These are phyloP conservation scores for Leishmania mexicana DNA, from an alignment of 208 protist genomes.

Conservation along the genomic window DNA sequence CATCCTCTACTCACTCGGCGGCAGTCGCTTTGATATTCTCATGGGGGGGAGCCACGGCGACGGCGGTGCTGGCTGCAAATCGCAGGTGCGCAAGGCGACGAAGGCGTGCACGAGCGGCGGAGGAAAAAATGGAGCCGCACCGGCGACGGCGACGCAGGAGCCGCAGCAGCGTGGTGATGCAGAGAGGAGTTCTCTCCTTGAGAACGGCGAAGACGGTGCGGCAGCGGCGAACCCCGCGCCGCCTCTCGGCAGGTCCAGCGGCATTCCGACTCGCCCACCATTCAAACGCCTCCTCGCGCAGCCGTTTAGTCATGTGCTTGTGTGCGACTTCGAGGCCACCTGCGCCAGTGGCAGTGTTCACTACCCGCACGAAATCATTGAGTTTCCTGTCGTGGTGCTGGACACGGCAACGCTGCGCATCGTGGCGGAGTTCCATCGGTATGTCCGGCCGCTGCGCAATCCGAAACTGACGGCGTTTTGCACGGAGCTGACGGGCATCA, in stretches of 20 bases:
- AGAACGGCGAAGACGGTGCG: conserved; percentile 2
- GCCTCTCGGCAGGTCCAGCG: conserved; percentile 11
- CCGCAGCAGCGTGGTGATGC: conserved; percentile 6
- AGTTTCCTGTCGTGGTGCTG: conserved; percentile 94
- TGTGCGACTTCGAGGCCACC: conserved; percentile 94
- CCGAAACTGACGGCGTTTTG: conserved; percentile 92
- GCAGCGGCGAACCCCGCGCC: conserved; percentile 1
- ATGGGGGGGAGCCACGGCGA: conserved; percentile 28
- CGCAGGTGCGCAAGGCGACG: conserved; percentile 40
- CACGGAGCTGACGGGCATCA: conserved; percentile 95
- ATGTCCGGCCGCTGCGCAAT: conserved; percentile 85
- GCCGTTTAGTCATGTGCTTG: conserved; percentile 89
- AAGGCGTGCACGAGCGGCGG: conserved; percentile 28
- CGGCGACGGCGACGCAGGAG: not conserved
- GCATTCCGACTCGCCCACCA: conserved; percentile 37
- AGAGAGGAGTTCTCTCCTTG: not conserved
- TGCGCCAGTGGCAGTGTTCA: conserved; percentile 68
- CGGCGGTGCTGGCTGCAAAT: conserved; percentile 26
- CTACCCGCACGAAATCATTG: conserved; percentile 96
- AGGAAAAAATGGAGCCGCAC: not conserved
- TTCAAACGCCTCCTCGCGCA: conserved; percentile 55
- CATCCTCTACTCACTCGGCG: conserved; percentile 20
- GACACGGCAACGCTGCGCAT: conserved; percentile 65
- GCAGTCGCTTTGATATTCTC: conserved; percentile 68
- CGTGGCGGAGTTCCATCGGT: conserved; percentile 90